Base-by-base conservation (phyloP, 2,329 filamentous ascomycete species). In the Pyrenochaeta sp. region DNA sequence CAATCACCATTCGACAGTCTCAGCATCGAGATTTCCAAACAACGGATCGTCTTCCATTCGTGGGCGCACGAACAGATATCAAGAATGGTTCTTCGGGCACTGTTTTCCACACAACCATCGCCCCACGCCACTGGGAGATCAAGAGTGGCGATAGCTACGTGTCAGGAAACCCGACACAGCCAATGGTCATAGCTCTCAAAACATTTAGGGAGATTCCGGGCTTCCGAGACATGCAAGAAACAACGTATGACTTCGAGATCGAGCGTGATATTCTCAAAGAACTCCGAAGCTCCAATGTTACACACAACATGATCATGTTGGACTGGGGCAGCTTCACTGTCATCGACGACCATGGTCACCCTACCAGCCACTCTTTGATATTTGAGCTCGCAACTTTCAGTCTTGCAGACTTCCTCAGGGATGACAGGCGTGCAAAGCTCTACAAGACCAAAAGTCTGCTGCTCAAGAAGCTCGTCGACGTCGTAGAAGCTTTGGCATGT, bases 331-430 rank as follows among this genome's bases (percentile, higher is more conserved):
- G 40, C 26, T 11, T 43, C 11, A 37, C 27, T 10, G 18, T 24
- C 4, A 7, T 17, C 2, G 31, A 35, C 19, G 19, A 37, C 14
- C n/a, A 19, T 19, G 4, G 3, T 28, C 9, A 10, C 27, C 3
- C 9, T 20, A 15, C 11, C 13, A 3, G 22, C 10, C 40, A 37
- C 18, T 29, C 24, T 3, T 18, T 43, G 24, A 31, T 43, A 3
- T 43, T 36, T n/a, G 26, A 43, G 9, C 20, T 23, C 7, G 40
- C 40, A n/a, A 36, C 18, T 7, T 43, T n/a, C 32, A 36, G 11
- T 15, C 40, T 43, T 11, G 32, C 11, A 19, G 26, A 37, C 3
- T 32, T 43, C 13, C 27, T 43, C 6, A 20, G 6, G 13, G 24
- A 27, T 10, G 8, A 19, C 8, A 3, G n/a, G 2, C 13, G 24